phyloP scores from a whole-genome alignment of 495 filamentous ascomycete genomes.

The Penicillium dipodomyicola region DNA sequence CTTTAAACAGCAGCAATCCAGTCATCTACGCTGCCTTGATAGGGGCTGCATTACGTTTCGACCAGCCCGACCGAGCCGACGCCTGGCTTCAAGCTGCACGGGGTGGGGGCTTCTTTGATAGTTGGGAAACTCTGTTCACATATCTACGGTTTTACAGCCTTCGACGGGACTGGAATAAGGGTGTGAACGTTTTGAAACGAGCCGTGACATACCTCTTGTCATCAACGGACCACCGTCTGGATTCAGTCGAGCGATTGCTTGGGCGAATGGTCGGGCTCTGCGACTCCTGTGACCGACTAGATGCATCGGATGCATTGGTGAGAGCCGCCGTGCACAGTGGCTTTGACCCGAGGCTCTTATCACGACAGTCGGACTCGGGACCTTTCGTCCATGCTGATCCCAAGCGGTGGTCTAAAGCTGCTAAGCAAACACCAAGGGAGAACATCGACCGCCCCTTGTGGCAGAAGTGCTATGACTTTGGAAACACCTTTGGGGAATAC shows the following conservation, averaged over 20 bases:
- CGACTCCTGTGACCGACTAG: slow-evolving; percentile 33
- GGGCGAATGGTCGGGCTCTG: slow-evolving; percentile 42
- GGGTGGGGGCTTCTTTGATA: slow-evolving; percentile 40
- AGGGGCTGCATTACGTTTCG: slow-evolving; percentile 37
- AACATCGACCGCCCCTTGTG: slow-evolving; percentile 24
- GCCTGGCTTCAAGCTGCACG: slow-evolving; percentile 42
- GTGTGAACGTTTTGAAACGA: slow-evolving; percentile 33
- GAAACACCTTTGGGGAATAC: slow-evolving; percentile 26
- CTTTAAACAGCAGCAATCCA: slow-evolving; percentile 34
- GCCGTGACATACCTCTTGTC: slow-evolving; percentile 38
- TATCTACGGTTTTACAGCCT: slow-evolving; percentile 44
- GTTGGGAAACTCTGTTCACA: slow-evolving; percentile 36
- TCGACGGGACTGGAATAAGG: slow-evolving; percentile 40
- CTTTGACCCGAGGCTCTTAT: slow-evolving; percentile 29
- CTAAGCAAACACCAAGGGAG: slow-evolving; percentile 13
- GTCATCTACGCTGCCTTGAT: slow-evolving; percentile 40
- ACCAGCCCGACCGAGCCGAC: slow-evolving; percentile 46
- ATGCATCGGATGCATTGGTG: slow-evolving; percentile 37
- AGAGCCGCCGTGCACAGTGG: slow-evolving; percentile 39
- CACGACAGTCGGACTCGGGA: slow-evolving; percentile 29
- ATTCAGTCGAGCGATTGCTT: slow-evolving; percentile 35
- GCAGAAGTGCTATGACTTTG: slow-evolving; percentile 42
- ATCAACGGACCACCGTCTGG: slow-evolving; percentile 28
- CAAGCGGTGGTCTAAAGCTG: slow-evolving; percentile 33
- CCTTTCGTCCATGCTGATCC: slow-evolving; percentile 25